phyloP scores from a whole-genome alignment of 352 stramenopile species.

The Globisporangium sylvaticum region DNA sequence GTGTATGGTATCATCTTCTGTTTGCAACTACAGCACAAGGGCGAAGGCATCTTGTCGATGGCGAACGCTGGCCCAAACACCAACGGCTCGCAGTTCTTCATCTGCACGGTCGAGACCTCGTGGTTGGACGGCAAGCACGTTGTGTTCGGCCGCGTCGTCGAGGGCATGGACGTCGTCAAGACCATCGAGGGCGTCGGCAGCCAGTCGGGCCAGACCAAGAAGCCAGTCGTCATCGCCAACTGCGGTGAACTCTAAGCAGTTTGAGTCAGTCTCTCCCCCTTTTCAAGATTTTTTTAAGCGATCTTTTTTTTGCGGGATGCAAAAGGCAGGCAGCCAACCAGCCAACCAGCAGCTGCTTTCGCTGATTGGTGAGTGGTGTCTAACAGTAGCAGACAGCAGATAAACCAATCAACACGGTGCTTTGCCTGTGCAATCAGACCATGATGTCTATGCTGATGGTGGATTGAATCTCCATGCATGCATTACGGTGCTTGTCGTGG shows the following conservation, averaged over 20 bases:
- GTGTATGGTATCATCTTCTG: slow-evolving; percentile 4
- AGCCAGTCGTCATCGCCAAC: slow-evolving; percentile 92
- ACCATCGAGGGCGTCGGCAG: slow-evolving; percentile 95
- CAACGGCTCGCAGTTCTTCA: slow-evolving; percentile 98
- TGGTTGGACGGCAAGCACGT: slow-evolving; percentile 92
- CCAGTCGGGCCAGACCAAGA: slow-evolving; percentile 88
- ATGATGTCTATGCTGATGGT: background rate
- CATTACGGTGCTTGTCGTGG: background rate
- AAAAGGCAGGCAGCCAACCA: background rate
- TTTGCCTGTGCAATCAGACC: background rate
- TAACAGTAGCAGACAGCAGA: slow-evolving; percentile 3
- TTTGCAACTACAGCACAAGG: slow-evolving; percentile 73
- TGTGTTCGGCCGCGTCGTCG: slow-evolving; percentile 94
- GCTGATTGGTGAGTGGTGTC: background rate
- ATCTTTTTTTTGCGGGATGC: slow-evolving; percentile 3
- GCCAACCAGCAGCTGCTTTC: background rate
- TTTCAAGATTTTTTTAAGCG: background rate
- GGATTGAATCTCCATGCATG: background rate
- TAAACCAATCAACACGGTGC: slow-evolving; percentile 1
- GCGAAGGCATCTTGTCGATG: slow-evolving; percentile 92
- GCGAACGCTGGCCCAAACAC: slow-evolving; percentile 96
- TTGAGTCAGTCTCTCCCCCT: background rate
- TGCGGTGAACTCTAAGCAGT: slow-evolving; percentile 90
- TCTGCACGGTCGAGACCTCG: slow-evolving; percentile 89
- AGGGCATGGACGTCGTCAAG: slow-evolving; percentile 98